A percentile compares a stretch with the other conserved stretches of the same genome.
Conservation (phyloP, 345 rosid species). For the Hibiscus tridactylites region DNA sequence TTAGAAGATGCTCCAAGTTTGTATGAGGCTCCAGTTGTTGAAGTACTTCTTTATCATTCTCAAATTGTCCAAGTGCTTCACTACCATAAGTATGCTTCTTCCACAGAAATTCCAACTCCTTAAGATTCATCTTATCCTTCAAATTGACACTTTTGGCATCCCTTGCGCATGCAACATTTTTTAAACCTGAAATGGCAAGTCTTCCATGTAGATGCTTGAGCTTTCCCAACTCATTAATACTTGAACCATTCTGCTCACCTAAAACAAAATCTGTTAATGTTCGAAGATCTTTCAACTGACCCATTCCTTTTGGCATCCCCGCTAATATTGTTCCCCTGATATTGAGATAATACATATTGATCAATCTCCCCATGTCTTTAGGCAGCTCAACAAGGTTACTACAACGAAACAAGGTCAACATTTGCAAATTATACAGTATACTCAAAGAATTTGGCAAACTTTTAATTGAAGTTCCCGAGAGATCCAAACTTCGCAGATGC, state of each 20-base stretch:
- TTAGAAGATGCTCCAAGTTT: not conserved
- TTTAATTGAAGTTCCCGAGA: not conserved
- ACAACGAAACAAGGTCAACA: not conserved
- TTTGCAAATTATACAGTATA: not conserved
- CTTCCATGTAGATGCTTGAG: slow-evolving; percentile 22
- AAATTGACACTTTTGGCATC: slow-evolving; percentile 3
- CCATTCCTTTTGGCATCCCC: slow-evolving; percentile 32
- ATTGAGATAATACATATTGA: slow-evolving; percentile 30
- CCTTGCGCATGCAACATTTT: not conserved
- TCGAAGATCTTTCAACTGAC: slow-evolving; percentile 21
- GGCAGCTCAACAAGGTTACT: slow-evolving; percentile 14
- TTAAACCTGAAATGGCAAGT: slow-evolving; percentile 31
- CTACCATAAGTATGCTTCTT: not conserved
- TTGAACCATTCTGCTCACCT: slow-evolving; percentile 21
- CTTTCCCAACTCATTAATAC: slow-evolving; percentile 27
- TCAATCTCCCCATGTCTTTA: slow-evolving; percentile 21
- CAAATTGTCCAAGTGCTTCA: not conserved
- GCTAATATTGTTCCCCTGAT: slow-evolving; percentile 14
- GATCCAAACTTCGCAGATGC: not conserved
- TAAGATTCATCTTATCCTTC: not conserved
- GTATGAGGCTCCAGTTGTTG: slow-evolving; percentile 3
- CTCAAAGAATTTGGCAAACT: not conserved
- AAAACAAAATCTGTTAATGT: slow-evolving; percentile 28
- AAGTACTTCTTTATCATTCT: not conserved
- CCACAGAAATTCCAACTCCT: not conserved